Base-by-base conservation (phyloP, 2,329 filamentous ascomycete species). In the Teratosphaeria epicoccoides region DNA sequence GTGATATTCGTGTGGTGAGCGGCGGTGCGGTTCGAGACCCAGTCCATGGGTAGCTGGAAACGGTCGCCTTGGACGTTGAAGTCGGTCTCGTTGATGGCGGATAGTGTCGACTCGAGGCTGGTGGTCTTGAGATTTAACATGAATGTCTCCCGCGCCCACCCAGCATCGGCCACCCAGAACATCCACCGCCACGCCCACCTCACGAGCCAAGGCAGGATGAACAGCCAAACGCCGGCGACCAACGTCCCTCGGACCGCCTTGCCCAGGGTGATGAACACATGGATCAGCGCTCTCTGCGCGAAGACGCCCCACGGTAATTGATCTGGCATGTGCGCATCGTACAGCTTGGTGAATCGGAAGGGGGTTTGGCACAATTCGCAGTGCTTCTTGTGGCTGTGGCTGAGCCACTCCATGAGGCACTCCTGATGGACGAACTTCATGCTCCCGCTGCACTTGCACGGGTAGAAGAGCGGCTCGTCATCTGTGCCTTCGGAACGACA, bases 301-400 rank as follows among this genome's bases (percentile, higher is more conserved):
- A 98, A 96, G 56, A 98, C 76, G 46, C 84, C 79, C 40, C 84
- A 78, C 0, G 94, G 93, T 12, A 98, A 78, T 11, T 80, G 82
- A 56, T 81, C 80, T 1, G 93, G 94, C 93, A 98, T 98, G 65
- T 90, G 81, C 3, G 89, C 88, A 55, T 90, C 84, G 73, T 98
- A 98, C 37, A 98, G 80, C 71, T 98, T 98, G 49, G 93, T 98
- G 74, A 98, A 98, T 55, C 89, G 87, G 66, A 97, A 98, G 0
- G 90, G 84, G 2, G 93, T 98, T 74, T 98, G 98, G 82, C 93
- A 98, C 29, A 98, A 83, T 74, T 98, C 93, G 76, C 94, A 98
- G 75, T 98, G 87, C 70, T 97, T 97, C 80, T 98, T 98, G 68
- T 98, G 90, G 1, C 93, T 97, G 70, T 98, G 94, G 47, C 89